Conservation (phyloP, 2,329 filamentous ascomycete species). For the Ophiostoma ulmi region DNA sequence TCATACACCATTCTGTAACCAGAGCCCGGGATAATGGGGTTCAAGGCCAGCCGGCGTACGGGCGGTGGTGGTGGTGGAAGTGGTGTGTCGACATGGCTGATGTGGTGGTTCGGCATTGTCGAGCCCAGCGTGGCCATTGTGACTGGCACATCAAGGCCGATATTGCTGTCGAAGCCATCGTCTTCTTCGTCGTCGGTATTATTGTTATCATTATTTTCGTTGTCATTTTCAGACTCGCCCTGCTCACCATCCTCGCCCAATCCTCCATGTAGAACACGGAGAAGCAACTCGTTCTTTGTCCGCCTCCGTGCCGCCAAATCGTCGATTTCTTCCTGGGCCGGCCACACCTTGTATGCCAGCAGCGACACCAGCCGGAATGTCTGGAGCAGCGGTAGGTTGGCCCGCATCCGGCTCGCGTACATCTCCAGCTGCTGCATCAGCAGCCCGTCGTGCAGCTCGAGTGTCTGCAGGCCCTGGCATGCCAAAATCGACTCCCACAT, state of each 20-base stretch:
- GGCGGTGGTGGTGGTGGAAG: slow-evolving; percentile 9
- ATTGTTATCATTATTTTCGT: neutral
- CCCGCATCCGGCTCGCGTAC: neutral
- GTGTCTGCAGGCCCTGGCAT: slow-evolving; percentile 8
- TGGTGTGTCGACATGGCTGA: neutral
- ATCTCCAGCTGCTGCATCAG: neutral
- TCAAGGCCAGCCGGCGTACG: slow-evolving; percentile 16
- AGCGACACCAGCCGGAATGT: slow-evolving; percentile 6
- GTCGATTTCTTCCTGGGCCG: neutral
- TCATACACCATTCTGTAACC: neutral
- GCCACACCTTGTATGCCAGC: slow-evolving; percentile 8
- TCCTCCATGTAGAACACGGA: neutral
- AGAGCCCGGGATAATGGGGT: neutral
- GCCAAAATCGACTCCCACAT: neutral
- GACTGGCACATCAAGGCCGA: neutral
- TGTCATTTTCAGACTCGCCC: neutral
- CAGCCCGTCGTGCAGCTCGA: slow-evolving; percentile 1
- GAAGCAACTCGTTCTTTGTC: neutral
- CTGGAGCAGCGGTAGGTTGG: neutral
- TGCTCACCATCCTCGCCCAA: neutral
- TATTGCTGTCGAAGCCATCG: neutral
- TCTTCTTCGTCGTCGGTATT: neutral
- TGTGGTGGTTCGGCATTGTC: slow-evolving; percentile 8
- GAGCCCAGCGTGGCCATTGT: neutral
- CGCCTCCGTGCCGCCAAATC: neutral